These are phyloP conservation scores for Colletotrichum magnum DNA, from an alignment of 2,329 filamentous ascomycete species.

Conservation along the genomic window DNA sequence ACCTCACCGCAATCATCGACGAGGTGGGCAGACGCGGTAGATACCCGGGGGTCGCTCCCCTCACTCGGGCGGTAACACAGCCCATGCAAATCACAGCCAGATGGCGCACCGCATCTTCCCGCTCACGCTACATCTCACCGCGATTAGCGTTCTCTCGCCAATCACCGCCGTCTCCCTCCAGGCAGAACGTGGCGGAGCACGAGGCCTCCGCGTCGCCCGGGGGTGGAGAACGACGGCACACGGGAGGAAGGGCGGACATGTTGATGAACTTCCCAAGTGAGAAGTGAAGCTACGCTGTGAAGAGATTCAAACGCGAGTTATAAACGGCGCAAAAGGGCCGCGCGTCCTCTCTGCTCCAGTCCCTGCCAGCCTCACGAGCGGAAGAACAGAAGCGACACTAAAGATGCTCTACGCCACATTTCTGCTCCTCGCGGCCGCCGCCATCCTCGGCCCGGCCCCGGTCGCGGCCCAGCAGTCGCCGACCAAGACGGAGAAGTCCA, in stretches of 20 bases:
- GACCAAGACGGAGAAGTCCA: slow-evolving; percentile 25
- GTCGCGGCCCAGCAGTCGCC: slow-evolving; percentile 27
- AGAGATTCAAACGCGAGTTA: not conserved
- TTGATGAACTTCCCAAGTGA: too few species aligned
- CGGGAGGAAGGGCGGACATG: too few species aligned
- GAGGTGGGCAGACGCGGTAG: too few species aligned
- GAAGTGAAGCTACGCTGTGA: not conserved
- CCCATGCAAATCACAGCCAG: not conserved
- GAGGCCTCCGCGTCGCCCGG: slow-evolving; percentile 21
- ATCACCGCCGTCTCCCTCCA: not conserved
- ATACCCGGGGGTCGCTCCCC: not conserved
- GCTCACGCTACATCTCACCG: not conserved
- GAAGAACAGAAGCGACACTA: not conserved
- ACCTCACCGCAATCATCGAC: too few species aligned
- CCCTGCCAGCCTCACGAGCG: not conserved
- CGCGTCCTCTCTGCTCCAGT: too few species aligned
- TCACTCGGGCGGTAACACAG: slow-evolving; percentile 10
- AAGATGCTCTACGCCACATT: slow-evolving; percentile 1
- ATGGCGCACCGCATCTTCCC: not conserved
- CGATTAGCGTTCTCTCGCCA: not conserved
- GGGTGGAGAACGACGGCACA: too few species aligned
- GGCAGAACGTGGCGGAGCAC: slow-evolving; percentile 15
- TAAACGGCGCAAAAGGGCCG: too few species aligned
- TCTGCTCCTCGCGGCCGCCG: slow-evolving; percentile 4
- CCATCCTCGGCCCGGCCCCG: slow-evolving; percentile 6